Conservation (phyloP, 345 rosid genomes). For the Sisymbrium irio region DNA sequence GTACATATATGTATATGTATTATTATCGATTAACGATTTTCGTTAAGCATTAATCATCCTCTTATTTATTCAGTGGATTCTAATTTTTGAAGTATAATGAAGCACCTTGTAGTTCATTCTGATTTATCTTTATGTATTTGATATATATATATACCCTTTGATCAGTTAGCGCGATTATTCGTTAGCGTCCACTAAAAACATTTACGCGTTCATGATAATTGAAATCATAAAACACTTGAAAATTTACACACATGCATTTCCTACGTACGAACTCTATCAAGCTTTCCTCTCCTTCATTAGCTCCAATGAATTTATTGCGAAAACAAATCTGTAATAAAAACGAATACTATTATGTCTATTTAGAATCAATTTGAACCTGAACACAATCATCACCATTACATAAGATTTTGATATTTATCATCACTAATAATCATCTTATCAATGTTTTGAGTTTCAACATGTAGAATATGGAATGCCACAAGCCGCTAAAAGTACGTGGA, state of each 20-base stretch:
- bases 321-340: background rate
- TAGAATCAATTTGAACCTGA: background rate
- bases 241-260: background rate
- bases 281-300: background rate
- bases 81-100: background rate
- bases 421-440: no score
- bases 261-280: no score
- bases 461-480: constrained; percentile 54
- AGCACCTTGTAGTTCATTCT: background rate
- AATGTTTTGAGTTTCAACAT: no score
- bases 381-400: background rate
- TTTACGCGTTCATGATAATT: background rate
- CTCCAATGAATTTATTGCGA: background rate
- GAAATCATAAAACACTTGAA: background rate
- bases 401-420: no score
- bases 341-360: no score
- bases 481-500: constrained; percentile 20
- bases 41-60: background rate
- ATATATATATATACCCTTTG: background rate
- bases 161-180: no score
- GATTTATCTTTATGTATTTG: background rate
- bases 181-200: background rate
- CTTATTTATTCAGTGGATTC: background rate
- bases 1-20: constrained; percentile 22
- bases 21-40: background rate